A percentile compares a stretch with the other conserved stretches of the same genome.
phyloP scores from a whole-genome alignment of 345 rosid genomes.

The thale cress (Arabidopsis thaliana) region DNA sequence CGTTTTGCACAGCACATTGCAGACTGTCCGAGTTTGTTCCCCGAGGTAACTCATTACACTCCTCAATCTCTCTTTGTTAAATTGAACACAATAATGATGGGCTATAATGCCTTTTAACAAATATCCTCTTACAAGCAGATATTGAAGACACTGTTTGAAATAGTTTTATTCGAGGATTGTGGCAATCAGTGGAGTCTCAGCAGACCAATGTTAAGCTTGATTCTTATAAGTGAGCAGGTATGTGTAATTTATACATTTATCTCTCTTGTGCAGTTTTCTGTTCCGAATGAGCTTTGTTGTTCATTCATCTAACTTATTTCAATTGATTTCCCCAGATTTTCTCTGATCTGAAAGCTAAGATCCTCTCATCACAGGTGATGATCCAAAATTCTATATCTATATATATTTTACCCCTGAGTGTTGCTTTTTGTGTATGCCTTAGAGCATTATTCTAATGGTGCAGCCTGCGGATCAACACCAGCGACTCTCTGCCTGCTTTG shows the following conservation, averaged over 20 bases:
- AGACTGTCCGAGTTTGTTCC: constrained; percentile 94
- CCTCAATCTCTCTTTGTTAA: constrained; percentile 3
- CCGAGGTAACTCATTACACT: constrained; percentile 65
- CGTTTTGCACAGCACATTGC: constrained; percentile 85
- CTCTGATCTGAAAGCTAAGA: constrained; percentile 85
- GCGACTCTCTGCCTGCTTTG: constrained; percentile 82
- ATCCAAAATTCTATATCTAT: constrained; percentile 23
- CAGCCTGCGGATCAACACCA: constrained; percentile 94
- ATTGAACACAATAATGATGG: constrained; percentile 1
- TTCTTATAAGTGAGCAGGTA: constrained; percentile 92
- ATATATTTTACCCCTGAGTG: neutral
- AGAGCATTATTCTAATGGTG: constrained; percentile 34
- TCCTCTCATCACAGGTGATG: constrained; percentile 85
- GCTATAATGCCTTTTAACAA: neutral
- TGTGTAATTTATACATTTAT: neutral
- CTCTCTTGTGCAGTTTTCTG: constrained; percentile 16
- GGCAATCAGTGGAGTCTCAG: constrained; percentile 99
- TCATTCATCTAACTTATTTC: constrained; percentile 28
- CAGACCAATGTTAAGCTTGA: constrained; percentile 95
- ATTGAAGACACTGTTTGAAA: constrained; percentile 90
- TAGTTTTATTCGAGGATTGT: constrained; percentile 93
- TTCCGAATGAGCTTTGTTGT: constrained; percentile 9
- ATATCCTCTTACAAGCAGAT: constrained; percentile 59
- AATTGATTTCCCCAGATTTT: constrained; percentile 64
- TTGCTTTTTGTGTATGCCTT: neutral